Conservation (phyloP, 108 stramenopile species). For the Stephanodiscus triporus region DNA sequence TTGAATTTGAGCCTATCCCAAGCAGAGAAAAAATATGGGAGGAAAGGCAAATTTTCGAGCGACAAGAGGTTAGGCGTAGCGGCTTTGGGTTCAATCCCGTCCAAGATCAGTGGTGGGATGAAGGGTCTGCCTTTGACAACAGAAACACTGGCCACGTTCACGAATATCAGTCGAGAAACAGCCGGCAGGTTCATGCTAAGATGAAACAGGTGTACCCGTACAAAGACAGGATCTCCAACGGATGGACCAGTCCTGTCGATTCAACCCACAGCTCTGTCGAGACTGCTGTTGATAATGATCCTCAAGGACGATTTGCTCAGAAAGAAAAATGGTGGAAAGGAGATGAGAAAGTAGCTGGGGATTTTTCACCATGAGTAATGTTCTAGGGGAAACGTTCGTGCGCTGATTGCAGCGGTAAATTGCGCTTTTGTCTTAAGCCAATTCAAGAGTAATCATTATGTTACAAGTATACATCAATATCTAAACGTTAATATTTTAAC, state of each 20-base stretch:
- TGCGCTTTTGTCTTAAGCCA: no score
- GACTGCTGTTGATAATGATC: conserved; percentile 7
- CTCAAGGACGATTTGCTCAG: neutral
- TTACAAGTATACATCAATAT: no score
- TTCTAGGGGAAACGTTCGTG: neutral
- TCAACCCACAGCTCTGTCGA: neutral
- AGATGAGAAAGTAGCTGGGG: conserved; percentile 4
- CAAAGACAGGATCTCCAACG: conserved; percentile 10
- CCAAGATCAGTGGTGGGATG: conserved; percentile 11
- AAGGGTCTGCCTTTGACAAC: neutral
- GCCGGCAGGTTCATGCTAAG: neutral
- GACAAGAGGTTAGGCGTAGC: neutral
- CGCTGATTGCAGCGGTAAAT: no score
- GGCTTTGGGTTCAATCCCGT: neutral
- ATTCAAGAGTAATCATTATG: neutral
- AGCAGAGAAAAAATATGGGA: conserved; percentile 2
- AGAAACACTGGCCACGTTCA: neutral
- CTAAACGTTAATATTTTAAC: no score
- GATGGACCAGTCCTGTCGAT: neutral
- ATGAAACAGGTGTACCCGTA: conserved; percentile 3
- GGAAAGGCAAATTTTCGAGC: neutral
- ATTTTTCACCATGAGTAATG: conserved; percentile 4
- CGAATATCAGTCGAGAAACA: conserved; percentile 6
- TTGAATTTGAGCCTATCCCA: conserved; percentile 1
- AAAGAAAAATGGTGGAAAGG: conserved; percentile 12